Evolutionary conservation across 1,284 basidiomycete species (phyloP), one percentile per base, ranked within the genome.

Genomic region (Rhodotorula sp.): DNA sequence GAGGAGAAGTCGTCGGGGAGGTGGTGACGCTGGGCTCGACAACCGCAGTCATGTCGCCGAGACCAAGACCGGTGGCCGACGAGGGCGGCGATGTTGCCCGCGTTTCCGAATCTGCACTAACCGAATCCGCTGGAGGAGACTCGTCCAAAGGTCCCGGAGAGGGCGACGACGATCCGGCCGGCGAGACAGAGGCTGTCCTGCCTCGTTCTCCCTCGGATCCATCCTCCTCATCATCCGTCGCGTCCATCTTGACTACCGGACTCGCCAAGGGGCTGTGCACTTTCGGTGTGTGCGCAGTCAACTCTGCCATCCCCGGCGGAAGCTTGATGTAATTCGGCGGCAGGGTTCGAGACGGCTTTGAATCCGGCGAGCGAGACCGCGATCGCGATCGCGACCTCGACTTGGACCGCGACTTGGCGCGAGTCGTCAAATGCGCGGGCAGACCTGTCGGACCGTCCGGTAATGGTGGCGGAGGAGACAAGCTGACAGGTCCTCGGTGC

Each of bases 251-350:
- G 26, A 24, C 44, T 6, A 24, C 45, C 54, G 54, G 45, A 10
- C 63, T 42, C 46, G 63, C 55, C 24, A 64, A 26, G 55, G 63
- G 63, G 46, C 45, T 49, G 20, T 57, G 63, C 45, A 64, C 55
- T 46, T 54, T 57, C 55, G 62, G 62, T 15, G n/a, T 6, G 26
- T 45, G 44, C 42, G 42, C 20, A n/a, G 26, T 26, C 45, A 60
- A 45, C 18, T 60, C 59, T 29, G 45, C 57, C 49, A 51, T 10
- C 22, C 49, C 49, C 20, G 49, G 49, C 20, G 49, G 49, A 18
- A 51, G 22, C 49, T 22, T 51, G 49, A 51, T 51, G 49, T 51
- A n/a, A 22, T 51, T 51, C 22, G 49, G 49, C 49, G 49, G 49
- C 49, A 51, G 8, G 8, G 22, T n/a, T 22, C 5, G 22, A 2